Conservation (phyloP, 768 basidiomycete genomes). For the Mycena amicta region DNA sequence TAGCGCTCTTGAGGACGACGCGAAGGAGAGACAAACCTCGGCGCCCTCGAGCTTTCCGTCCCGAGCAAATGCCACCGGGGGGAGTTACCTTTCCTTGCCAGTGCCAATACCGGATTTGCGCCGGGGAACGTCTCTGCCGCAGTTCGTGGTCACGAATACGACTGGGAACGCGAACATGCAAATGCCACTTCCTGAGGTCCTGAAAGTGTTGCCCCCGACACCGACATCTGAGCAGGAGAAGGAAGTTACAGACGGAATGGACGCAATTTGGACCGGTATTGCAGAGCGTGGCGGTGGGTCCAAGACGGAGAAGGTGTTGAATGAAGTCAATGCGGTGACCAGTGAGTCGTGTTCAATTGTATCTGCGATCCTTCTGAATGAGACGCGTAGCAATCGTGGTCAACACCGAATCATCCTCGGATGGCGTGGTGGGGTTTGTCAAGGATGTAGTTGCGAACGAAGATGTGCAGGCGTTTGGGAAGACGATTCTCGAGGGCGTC, state of each 20-base stretch:
- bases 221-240: no score
- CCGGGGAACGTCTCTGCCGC: no score
- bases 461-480: conserved; percentile 4
- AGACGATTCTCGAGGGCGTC: conserved; percentile 12
- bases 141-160: no score
- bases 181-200: no score
- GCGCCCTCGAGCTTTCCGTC: no score
- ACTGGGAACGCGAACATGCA: no score
- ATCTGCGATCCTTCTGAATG: background rate
- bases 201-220: no score
- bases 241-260: no score
- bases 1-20: background rate
- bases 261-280: conserved; percentile 7
- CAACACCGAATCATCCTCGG: background rate
- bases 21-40: no score
- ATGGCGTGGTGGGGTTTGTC: conserved; percentile 1
- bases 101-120: no score
- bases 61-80: no score
- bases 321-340: conserved; percentile 7
- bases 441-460: background rate
- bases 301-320: conserved; percentile 1
- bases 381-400: background rate
- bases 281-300: background rate
- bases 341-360: background rate
- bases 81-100: no score